A percentile compares a stretch with the other conserved stretches of the same genome.
Evolutionary conservation across 1,284 basidiomycete species (phyloP).

Genomic region (Boletellus deceptivus): DNA sequence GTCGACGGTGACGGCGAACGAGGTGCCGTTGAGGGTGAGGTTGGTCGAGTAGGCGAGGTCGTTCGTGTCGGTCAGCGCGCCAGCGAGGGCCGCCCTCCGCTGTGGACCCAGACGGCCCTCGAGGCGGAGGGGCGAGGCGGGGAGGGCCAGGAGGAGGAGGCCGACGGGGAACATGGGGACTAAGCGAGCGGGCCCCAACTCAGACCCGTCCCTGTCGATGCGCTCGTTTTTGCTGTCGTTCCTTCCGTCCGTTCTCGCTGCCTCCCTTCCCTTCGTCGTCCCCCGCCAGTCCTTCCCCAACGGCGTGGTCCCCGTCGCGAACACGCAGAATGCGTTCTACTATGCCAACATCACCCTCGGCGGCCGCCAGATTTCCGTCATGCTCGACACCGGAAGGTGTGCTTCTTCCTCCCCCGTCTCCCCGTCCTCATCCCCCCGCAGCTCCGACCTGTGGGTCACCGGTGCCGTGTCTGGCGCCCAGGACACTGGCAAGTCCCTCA

Average conservation of each 20-base stretch:
- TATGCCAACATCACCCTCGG: constrained; percentile 57
- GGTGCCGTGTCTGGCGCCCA: constrained; percentile 36
- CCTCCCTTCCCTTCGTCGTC: constrained; percentile 49
- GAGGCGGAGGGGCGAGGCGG: constrained; percentile 17
- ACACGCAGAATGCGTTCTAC: constrained; percentile 62
- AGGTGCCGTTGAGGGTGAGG: constrained; percentile 49
- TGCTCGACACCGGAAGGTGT: constrained; percentile 62
- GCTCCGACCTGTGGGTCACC: constrained; percentile 35
- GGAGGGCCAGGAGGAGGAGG: constrained; percentile 7
- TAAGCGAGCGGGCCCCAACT: too few relatives aligned
- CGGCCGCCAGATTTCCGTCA: constrained; percentile 47
- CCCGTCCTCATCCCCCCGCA: constrained; percentile 11
- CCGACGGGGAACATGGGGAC: too few relatives aligned
- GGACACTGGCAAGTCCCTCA: constrained; percentile 56
- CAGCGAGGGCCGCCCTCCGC: constrained; percentile 19
- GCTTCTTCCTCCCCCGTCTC: background rate
- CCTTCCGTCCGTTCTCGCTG: constrained; percentile 46
- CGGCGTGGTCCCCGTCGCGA: constrained; percentile 43
- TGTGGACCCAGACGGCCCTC: constrained; percentile 15
- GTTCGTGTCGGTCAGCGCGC: constrained; percentile 27
- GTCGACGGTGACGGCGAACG: constrained; percentile 55
- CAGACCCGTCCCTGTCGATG: constrained; percentile 18
- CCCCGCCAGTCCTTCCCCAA: constrained; percentile 29
- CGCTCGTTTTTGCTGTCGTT: constrained; percentile 46
- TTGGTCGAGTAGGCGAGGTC: constrained; percentile 54